Evolutionary conservation across 345 rosid genomes (phyloP), one percentile per base, ranked within the genome.

Genomic region (Populus alba): DNA sequence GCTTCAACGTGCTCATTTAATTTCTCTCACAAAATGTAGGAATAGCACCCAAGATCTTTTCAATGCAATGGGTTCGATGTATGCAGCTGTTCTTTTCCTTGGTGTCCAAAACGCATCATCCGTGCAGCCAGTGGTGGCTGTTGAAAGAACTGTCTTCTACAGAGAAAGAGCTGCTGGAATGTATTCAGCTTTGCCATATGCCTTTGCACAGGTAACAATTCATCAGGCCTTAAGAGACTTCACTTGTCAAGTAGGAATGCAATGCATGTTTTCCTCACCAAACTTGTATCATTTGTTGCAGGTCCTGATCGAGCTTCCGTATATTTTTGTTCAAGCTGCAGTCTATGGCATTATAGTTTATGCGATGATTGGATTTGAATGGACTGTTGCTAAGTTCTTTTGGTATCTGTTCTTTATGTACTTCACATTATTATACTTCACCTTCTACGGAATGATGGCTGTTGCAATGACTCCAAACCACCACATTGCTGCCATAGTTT

Each of bases 151-250:
- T 2, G 93, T 92, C 33, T 94, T 91, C 67, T 94, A 92, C 72
- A 79, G 98, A 72, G 98, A 94, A 73, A 82, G 86, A 79, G 97
- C 94, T 20, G 93, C 95, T 0, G 94, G 98, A 79, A 93, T 93
- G 97, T 93, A 92, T 67, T 92, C 98, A 3, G 88, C 91, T 67
- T 73, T 89, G 86, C 92, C 97, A 5, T 92, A 91, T 69, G 98
- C 97, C 72, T 87, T 90, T 76, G 81, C 92, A 75, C 97, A 94
- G 89, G 81, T 82, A 70, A 71, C 51, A 47, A 13, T 13, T 47
- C 51, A 47, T 47, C 51, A 47, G 51, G 51, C 5, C 3, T 47
- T 13, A 47, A 47, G 17, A 47, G 51, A 47, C 51, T 47, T 47
- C 51, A 47, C 62, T 57, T 0, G 1, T 57, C 62, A 22, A 22